Evolutionary conservation across 805 yeast species (phyloP).

Genomic region (Candida corydali): DNA sequence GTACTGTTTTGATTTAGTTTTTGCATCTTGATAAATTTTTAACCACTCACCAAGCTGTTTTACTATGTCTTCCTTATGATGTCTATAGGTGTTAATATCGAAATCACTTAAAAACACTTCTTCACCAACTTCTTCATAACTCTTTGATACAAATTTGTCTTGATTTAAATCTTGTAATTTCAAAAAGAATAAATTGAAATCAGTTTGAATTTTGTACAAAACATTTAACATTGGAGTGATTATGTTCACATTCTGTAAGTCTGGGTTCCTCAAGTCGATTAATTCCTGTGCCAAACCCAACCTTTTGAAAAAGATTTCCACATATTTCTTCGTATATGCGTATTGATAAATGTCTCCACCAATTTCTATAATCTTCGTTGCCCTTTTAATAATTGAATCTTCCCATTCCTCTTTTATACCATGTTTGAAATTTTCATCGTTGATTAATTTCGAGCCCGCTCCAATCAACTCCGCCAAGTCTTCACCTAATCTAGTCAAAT

Average conservation of each 20-base stretch:
- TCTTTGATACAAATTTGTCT: slow-evolving; percentile 3
- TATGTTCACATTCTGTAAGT: slow-evolving; percentile 40
- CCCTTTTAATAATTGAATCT: slow-evolving; percentile 52
- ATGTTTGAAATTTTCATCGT: slow-evolving; percentile 37
- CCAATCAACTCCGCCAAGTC: slow-evolving; percentile 79
- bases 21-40: slow-evolving; percentile 39
- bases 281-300: slow-evolving; percentile 55
- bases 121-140: slow-evolving; percentile 14
- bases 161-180: slow-evolving; percentile 49
- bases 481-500: slow-evolving; percentile 79
- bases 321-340: slow-evolving; percentile 56
- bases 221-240: slow-evolving; percentile 60
- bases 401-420: slow-evolving; percentile 46
- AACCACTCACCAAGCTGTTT: slow-evolving; percentile 51
- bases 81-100: slow-evolving; percentile 16
- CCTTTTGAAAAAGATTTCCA: slow-evolving; percentile 54
- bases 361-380: slow-evolving; percentile 57
- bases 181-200: slow-evolving; percentile 77
- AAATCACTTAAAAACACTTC: slow-evolving; percentile 19
- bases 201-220: slow-evolving; percentile 59
- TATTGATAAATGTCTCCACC: slow-evolving; percentile 65
- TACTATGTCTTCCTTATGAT: slow-evolving; percentile 35
- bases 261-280: slow-evolving; percentile 28
- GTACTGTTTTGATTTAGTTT: slow-evolving; percentile 33
- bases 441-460: slow-evolving; percentile 49